Percentiles rank a stretch among this genome's conserved stretches.
Evolutionary conservation across 768 basidiomycete species (phyloP).

Genomic region (Suillus occidentalis): DNA sequence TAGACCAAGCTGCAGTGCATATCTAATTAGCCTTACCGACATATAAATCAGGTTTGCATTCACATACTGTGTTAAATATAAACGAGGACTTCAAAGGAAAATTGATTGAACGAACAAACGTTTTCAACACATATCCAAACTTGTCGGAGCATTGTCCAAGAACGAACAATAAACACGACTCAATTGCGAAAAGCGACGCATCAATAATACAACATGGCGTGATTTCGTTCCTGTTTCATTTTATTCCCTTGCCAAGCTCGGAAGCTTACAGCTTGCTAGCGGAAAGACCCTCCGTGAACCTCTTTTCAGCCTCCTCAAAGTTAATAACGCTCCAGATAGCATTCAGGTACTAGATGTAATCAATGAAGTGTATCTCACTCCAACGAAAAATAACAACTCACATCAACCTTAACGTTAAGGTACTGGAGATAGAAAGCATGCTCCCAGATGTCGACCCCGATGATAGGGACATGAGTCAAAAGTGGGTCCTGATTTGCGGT

Average conservation of each 20-base stretch:
- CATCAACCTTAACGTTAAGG: constrained; percentile 91
- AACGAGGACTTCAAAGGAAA: too few relatives aligned
- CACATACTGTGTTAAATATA: too few relatives aligned
- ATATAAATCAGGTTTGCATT: background rate
- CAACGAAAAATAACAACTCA: constrained; percentile 42
- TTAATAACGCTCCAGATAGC: constrained; percentile 76
- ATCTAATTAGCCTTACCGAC: too few relatives aligned
- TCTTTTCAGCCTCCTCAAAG: constrained; percentile 74
- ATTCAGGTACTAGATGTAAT: constrained; percentile 53
- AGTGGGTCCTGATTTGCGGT: constrained; percentile 97
- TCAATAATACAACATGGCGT: constrained; percentile 1
- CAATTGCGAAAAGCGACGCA: background rate
- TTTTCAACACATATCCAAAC: background rate
- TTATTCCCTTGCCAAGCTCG: background rate
- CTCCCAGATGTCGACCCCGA: constrained; percentile 95
- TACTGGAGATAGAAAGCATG: constrained; percentile 97
- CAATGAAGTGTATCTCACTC: constrained; percentile 3
- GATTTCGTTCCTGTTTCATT: constrained; percentile 1
- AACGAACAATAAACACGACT: background rate
- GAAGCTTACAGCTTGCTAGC: constrained; percentile 37
- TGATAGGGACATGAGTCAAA: constrained; percentile 71
- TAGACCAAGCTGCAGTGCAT: background rate
- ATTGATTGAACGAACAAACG: too few relatives aligned
- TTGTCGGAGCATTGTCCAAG: background rate
- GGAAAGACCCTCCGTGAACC: constrained; percentile 47